Base-by-base conservation (phyloP, 306 rosid genomes). In the Sophora flavescens region DNA sequence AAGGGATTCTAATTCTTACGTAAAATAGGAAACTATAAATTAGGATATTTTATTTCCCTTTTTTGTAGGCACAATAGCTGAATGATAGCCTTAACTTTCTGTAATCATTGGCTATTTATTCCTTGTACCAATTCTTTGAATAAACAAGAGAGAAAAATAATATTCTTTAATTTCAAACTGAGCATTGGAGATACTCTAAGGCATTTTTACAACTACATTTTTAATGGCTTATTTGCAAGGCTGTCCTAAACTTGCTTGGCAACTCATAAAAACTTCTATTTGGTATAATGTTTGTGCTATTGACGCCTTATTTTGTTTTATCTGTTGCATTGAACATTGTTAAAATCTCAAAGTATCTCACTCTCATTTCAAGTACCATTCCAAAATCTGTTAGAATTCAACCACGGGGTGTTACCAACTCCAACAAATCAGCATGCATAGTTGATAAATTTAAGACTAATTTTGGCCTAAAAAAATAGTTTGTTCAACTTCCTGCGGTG, bases 231-330 rank as follows among this genome's bases (percentile, higher is more conserved):
- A 17, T 58, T 77, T 18, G 57, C 79, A 91, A 93, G 96, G 98
- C 67, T 91, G 92, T 62, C 84, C 90, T 82, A 94, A 94, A 83
- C 90, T 91, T 82, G 96, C 93, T 14, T 35, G 28, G 16, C 14
- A 32, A 4, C 8, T 32, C 10, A 39, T 39, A 60, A 60, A 13
- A 60, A 54, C 33, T 60, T 22, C 22, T 22, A 33, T 60, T 11
- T 45, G 51, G 11, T 12, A 45, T 11, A 45, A 45, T 45, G 3
- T 42, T 9, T 56, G 39, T 58, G 70, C 15, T 8, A 39, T 44
- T 15, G 69, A 63, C n/a, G 69, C 69, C 35, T 63, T 16, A 0
- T 4, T 63, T 38, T 56, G 62, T 18, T 39, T 17, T 38, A 0
- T 63, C 32, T 30, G 42, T 8, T 38, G 48, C 15, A 38, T 8